Evolutionary conservation across 2,329 filamentous ascomycete genomes (phyloP).

Genomic region (Aspergillus caelatus): DNA sequence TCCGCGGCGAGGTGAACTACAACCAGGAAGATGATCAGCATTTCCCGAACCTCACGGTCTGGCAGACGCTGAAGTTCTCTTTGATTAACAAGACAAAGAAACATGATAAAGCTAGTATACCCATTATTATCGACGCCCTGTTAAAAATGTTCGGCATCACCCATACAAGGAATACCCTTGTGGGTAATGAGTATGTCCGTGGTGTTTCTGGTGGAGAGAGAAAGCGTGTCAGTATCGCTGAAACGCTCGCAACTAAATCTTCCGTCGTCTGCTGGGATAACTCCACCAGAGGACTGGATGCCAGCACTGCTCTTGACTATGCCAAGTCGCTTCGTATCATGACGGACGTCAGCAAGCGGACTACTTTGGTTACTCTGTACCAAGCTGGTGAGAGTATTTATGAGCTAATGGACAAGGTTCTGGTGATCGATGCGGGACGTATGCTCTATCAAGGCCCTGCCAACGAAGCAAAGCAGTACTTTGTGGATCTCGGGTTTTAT

Average conservation of each 20-base stretch:
- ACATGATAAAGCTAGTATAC: conserved; percentile 64
- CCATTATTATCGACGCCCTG: conserved; percentile 69
- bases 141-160: conserved; percentile 78
- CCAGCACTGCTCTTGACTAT: conserved; percentile 77
- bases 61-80: conserved; percentile 76
- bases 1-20: conserved; percentile 76
- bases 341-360: conserved; percentile 74
- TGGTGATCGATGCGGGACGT: conserved; percentile 73
- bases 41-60: conserved; percentile 73
- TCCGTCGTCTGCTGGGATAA: conserved; percentile 81
- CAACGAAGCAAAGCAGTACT: conserved; percentile 65
- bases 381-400: conserved; percentile 72
- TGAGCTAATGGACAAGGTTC: conserved; percentile 76
- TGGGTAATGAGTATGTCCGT: conserved; percentile 72
- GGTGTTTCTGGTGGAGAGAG: conserved; percentile 80
- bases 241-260: conserved; percentile 73
- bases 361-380: conserved; percentile 71
- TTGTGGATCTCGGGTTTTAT: conserved; percentile 66
- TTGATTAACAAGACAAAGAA: conserved; percentile 75
- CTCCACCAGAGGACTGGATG: conserved; percentile 76
- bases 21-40: conserved; percentile 78
- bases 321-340: conserved; percentile 70
- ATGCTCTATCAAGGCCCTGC: conserved; percentile 69
- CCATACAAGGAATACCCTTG: conserved; percentile 73
- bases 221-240: conserved; percentile 78